Evolutionary conservation across 208 protist species (phyloP).

Genomic region (Paratrypanosoma confusum): DNA sequence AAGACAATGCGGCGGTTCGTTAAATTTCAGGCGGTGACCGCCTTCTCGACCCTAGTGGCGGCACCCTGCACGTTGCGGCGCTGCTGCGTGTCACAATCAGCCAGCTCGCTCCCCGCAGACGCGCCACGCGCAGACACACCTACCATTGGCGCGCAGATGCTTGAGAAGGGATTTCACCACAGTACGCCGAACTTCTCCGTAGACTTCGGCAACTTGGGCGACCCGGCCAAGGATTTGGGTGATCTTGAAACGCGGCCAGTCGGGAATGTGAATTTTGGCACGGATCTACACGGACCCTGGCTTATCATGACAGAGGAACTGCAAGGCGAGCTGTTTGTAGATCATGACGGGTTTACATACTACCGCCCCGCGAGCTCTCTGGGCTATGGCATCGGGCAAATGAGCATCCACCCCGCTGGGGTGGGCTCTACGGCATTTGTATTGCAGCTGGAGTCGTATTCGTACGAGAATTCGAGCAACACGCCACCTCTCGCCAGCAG

Average conservation of each 20-base stretch:
- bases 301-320: constrained; percentile 79
- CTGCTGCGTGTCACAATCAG: too few relatives aligned
- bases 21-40: too few relatives aligned
- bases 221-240: constrained; percentile 13
- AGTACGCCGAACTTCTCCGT: constrained; percentile 62
- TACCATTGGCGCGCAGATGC: constrained; percentile 14
- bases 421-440: constrained; percentile 47
- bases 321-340: constrained; percentile 81
- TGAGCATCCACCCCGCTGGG: constrained; percentile 32
- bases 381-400: constrained; percentile 71
- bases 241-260: constrained; percentile 58
- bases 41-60: too few relatives aligned
- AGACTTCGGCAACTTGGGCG: constrained; percentile 7
- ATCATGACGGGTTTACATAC: constrained; percentile 72
- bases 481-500: constrained; percentile 28
- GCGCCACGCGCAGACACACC: too few relatives aligned
- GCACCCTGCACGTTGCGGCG: too few relatives aligned
- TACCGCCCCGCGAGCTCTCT: constrained; percentile 76
- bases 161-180: constrained; percentile 39
- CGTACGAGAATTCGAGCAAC: constrained; percentile 41
- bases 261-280: constrained; percentile 33
- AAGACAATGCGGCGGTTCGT: too few relatives aligned
- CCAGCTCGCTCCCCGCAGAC: too few relatives aligned
- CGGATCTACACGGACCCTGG: constrained; percentile 77
- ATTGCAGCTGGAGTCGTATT: constrained; percentile 62